Conservation (phyloP, 2,329 filamentous ascomycete genomes). For the Raffaelea ambrosiae region DNA sequence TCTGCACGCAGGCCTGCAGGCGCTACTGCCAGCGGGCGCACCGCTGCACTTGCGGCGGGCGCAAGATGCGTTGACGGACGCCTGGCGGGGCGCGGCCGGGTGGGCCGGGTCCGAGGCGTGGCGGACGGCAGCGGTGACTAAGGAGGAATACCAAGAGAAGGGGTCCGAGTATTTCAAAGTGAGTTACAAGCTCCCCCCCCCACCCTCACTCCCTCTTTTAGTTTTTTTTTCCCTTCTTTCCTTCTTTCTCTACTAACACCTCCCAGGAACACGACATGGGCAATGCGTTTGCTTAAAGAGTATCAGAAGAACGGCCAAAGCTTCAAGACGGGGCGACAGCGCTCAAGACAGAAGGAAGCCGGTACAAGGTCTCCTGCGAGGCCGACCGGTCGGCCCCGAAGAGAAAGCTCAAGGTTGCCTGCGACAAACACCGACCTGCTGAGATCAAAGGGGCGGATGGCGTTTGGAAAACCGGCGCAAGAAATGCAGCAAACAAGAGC, state of each 20-base stretch:
- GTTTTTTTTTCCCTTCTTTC: background rate
- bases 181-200: too few relatives aligned
- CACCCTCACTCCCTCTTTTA: constrained; percentile 8
- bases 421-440: too few relatives aligned
- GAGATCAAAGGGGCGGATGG: too few relatives aligned
- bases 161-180: constrained; percentile 90
- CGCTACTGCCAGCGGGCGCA: constrained; percentile 61
- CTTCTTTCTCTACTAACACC: constrained; percentile 1
- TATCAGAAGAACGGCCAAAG: too few relatives aligned
- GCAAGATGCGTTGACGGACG: constrained; percentile 69
- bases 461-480: too few relatives aligned
- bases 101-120: constrained; percentile 63
- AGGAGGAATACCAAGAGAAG: constrained; percentile 84
- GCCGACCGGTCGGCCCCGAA: too few relatives aligned
- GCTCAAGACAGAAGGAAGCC: too few relatives aligned
- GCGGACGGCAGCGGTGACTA: constrained; percentile 59
- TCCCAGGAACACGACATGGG: constrained; percentile 57
- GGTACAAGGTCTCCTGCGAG: too few relatives aligned
- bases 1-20: constrained; percentile 61
- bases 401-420: too few relatives aligned
- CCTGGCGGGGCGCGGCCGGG: constrained; percentile 84
- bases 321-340: too few relatives aligned
- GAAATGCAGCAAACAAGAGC: too few relatives aligned
- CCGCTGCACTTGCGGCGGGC: constrained; percentile 66
- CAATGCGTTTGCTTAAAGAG: constrained; percentile 33